Conservation (phyloP, 2,329 filamentous ascomycete genomes). For the Fusarium algeriense region DNA sequence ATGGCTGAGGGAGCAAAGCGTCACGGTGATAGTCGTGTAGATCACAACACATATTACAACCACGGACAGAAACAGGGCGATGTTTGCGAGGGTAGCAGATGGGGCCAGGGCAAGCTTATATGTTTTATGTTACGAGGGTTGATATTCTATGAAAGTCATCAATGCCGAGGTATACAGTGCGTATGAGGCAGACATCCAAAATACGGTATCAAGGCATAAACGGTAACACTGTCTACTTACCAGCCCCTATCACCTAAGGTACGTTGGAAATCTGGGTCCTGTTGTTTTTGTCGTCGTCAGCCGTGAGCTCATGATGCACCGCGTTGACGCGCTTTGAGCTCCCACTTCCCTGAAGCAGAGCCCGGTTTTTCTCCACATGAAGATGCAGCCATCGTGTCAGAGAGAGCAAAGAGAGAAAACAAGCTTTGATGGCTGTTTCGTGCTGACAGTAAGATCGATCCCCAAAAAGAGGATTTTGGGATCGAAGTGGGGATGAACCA, state of each 20-base stretch:
- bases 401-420: not conserved
- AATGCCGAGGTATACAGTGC: not conserved
- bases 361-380: not conserved
- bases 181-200: not conserved
- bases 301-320: conserved; percentile 23
- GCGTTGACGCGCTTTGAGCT: not conserved
- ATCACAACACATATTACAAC: not conserved
- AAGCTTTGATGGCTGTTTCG: conserved; percentile 28
- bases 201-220: conserved; percentile 13
- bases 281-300: conserved; percentile 30
- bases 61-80: not conserved
- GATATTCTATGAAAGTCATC: not conserved
- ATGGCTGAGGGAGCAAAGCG: not conserved
- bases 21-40: conserved; percentile 11
- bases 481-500: conserved; percentile 4
- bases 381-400: not conserved
- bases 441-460: conserved; percentile 11
- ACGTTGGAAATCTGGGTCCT: conserved; percentile 14
- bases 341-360: not conserved
- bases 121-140: not conserved
- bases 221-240: conserved; percentile 9
- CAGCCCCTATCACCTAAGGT: not conserved
- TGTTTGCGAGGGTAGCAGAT: not conserved
- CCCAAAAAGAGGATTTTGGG: conserved; percentile 1
- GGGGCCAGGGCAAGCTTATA: not conserved